phyloP scores from a whole-genome alignment of 169 alveolate species.

The Babesia bigemina region DNA sequence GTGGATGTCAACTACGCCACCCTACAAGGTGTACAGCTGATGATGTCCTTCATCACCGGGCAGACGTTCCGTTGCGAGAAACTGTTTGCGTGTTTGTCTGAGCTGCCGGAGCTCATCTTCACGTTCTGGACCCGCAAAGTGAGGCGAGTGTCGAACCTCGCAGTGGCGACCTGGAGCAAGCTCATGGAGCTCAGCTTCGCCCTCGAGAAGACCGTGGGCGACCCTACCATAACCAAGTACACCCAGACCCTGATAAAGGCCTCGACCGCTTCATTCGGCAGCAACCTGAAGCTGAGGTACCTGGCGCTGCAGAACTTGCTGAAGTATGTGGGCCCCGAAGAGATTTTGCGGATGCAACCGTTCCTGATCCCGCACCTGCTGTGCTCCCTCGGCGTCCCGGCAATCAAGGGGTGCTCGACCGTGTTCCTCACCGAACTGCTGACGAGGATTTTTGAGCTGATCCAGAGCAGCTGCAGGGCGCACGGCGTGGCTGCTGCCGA shows the following conservation, averaged over 20 bases:
- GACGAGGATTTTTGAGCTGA: neutral
- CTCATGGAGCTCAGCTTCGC: constrained; percentile 19
- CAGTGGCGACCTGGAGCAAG: constrained; percentile 37
- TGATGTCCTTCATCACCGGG: constrained; percentile 35
- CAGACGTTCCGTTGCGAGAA: neutral
- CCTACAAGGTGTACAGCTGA: constrained; percentile 35
- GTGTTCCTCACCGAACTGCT: constrained; percentile 41
- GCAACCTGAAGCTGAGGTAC: constrained; percentile 40
- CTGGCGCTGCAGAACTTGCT: constrained; percentile 34
- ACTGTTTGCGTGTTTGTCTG: constrained; percentile 3
- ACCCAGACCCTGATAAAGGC: constrained; percentile 3
- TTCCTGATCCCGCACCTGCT: constrained; percentile 39
- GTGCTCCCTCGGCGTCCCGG: constrained; percentile 27
- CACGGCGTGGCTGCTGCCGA: neutral
- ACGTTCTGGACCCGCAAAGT: constrained; percentile 46
- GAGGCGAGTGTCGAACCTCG: constrained; percentile 37
- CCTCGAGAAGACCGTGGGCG: neutral
- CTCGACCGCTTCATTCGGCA: constrained; percentile 20
- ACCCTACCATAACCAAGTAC: constrained; percentile 7
- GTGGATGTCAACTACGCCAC: constrained; percentile 48
- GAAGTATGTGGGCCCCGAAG: constrained; percentile 32
- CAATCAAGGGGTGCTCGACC: constrained; percentile 37
- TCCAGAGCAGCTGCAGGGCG: neutral
- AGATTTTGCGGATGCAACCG: constrained; percentile 28
- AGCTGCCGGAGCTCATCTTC: constrained; percentile 27